Evolutionary conservation across 163 green algal species (phyloP).

Genomic region (Chlorella variabilis): DNA sequence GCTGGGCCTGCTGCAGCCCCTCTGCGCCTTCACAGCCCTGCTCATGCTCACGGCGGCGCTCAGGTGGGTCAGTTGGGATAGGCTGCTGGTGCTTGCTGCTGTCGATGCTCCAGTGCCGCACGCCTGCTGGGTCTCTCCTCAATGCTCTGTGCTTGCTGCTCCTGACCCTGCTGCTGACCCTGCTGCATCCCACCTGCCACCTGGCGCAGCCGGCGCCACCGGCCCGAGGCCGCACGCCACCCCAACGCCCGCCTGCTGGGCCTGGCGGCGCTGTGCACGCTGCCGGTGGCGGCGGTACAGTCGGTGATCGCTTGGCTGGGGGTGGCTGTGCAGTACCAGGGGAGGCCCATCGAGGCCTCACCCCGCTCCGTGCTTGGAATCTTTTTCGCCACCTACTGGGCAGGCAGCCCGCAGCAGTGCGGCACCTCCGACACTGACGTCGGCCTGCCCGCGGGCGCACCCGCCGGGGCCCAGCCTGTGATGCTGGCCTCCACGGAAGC

Average conservation of each 20-base stretch:
- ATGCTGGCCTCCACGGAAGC: background rate
- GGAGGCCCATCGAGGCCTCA: background rate
- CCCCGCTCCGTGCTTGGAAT: conserved; percentile 41
- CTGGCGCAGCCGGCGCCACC: conserved; percentile 12
- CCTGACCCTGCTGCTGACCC: background rate
- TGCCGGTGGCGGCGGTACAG: conserved; percentile 31
- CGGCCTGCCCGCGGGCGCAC: background rate
- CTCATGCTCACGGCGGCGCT: conserved; percentile 25
- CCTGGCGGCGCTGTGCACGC: conserved; percentile 11
- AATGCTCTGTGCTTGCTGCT: background rate
- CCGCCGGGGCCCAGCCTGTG: too few species aligned
- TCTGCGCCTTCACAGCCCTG: conserved; percentile 21
- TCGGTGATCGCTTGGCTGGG: conserved; percentile 43
- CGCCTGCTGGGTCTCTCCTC: too few species aligned
- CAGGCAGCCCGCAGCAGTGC: conserved; percentile 37
- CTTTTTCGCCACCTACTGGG: conserved; percentile 47
- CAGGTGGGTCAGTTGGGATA: background rate
- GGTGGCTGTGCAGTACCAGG: conserved; percentile 22
- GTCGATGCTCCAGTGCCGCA: too few species aligned
- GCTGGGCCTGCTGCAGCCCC: conserved; percentile 42
- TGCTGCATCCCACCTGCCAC: background rate
- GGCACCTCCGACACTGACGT: background rate
- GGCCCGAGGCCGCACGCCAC: background rate
- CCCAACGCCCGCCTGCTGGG: conserved; percentile 14
- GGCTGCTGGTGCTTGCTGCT: background rate